Base-by-base conservation (phyloP, 257 asterid species). In the Forsythia viridissima region DNA sequence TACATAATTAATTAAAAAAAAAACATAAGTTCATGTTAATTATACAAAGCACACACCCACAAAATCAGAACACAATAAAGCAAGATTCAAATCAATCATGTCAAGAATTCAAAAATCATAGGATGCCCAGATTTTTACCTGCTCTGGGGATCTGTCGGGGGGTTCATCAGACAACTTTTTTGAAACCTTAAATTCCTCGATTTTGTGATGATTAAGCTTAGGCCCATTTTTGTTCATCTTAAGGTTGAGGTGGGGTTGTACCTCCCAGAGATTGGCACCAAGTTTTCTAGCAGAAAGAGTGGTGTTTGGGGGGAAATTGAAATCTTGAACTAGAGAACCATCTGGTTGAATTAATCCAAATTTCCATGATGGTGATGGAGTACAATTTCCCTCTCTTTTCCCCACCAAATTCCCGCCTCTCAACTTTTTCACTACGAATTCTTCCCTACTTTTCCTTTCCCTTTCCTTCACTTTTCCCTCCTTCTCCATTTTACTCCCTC, bases 291-390 rank as follows among this genome's bases (percentile, higher is more conserved):
- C 98, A 52, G 99, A 90, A 39, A 90, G 86, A 68, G 82, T 70
- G 67, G 84, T 77, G 40, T 80, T 85, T 41, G 89, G 46, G 77
- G 89, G 61, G 40, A 86, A 80, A 44, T 82, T 83, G 74, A 81
- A 78, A 80, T 89, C 90, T 76, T 88, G 90, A 83, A 87, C 81
- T 34, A 88, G 79, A 74, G 91, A 86, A 15, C 91, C 91, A 79
- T 92, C 95, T 42, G 77, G 72, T 78, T 87, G 90, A 77, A 86
- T 59, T 80, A 87, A 48, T 63, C 93, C 96, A 75, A 87, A 85
- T 84, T 85, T 91, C 99, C 99, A 93, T 51, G 88, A 80, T 30
- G 93, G 89, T 21, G 96, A 84, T 8, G 97, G 99, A 61, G 99
- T 91, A 21, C 86, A 88, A 73, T 80, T 91, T 76, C 91, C 92